Evolutionary conservation across 106 monocot species (phyloP).

Genomic region (Gastrodia elata): DNA sequence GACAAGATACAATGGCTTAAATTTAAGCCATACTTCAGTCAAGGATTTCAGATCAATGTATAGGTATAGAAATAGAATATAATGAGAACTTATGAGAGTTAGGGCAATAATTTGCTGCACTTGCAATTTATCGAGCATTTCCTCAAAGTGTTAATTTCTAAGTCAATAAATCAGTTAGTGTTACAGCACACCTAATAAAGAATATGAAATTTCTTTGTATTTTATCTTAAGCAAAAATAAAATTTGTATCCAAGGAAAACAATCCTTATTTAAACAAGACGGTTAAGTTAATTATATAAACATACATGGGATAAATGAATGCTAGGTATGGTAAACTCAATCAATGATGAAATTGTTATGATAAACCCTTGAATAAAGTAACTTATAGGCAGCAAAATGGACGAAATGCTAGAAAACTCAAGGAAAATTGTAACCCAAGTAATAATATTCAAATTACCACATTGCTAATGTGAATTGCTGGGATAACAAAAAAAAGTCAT

Average conservation of each 20-base stretch:
- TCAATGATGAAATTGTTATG: not conserved
- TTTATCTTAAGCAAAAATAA: not conserved
- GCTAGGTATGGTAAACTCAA: not conserved
- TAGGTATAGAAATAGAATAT: not conserved
- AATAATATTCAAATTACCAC: slow-evolving; percentile 1
- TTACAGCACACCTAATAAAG: not conserved
- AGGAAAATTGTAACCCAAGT: not conserved
- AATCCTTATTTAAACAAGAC: not conserved
- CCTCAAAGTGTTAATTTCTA: not conserved
- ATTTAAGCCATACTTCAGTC: not conserved
- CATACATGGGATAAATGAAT: not conserved
- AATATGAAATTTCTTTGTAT: not conserved
- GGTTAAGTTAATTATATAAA: not conserved
- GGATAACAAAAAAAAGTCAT: not conserved
- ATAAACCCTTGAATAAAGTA: not conserved
- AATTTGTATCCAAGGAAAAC: not conserved
- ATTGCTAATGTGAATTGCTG: not conserved
- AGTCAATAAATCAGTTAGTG: not conserved
- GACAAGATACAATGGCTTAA: not conserved
- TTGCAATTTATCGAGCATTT: not conserved
- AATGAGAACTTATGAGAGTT: not conserved
- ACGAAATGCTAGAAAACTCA: not conserved
- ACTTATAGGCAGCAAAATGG: no score
- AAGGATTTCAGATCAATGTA: not conserved
- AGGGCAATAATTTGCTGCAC: not conserved